Evolutionary conservation across 1,284 basidiomycete genomes (phyloP), one percentile per base, ranked within the genome.

Genomic region (Earliella scabrosa): DNA sequence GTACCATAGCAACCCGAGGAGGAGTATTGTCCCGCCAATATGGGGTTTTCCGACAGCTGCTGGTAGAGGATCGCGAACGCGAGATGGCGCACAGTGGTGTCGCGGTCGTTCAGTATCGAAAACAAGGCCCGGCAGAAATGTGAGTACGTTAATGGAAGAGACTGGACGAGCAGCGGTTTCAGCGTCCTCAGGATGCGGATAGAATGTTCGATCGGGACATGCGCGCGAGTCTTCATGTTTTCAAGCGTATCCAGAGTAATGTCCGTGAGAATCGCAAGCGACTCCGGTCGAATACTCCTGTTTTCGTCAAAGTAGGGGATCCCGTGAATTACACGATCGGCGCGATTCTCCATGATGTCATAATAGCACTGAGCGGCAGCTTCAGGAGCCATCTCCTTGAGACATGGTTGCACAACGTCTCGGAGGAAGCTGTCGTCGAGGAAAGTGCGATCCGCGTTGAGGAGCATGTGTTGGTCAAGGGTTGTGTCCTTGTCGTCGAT

Each of bases 371-470:
- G 38, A 11, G 51, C 27, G 13, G 58, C 55, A 0, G 52, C 35
- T 9, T 34, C 46, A 2, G 61, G 50, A 1, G 52, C 27, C 61
- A 63, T 63, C 24, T 54, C 63, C 43, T 34, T 43, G 23, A 64
- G 54, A 40, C 63, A 64, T 3, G 58, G 63, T 21, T 52, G 38
- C 18, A 64, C 48, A 39, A 62, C 58, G 35, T 45, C 39, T 4
- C 56, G 45, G 16, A 64, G 54, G 46, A 64, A 60, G 4, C 43
- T 44, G 50, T 64, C 63, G 38, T 60, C 63, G 10, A 56, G 27
- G 34, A 61, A 56, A 1, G 54, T 58, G 18, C 50, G 44, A 39
- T 64, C 63, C 3, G 58, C 58, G 9, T 41, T 55, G 26, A 58
- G 55, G 49, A 63, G 52, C 27, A 59, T 49, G 32, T 59, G 58